Evolutionary conservation across 2,329 filamentous ascomycete genomes (phyloP), one percentile per base, ranked within the genome.

Genomic region (Ceratocystis albifundus): DNA sequence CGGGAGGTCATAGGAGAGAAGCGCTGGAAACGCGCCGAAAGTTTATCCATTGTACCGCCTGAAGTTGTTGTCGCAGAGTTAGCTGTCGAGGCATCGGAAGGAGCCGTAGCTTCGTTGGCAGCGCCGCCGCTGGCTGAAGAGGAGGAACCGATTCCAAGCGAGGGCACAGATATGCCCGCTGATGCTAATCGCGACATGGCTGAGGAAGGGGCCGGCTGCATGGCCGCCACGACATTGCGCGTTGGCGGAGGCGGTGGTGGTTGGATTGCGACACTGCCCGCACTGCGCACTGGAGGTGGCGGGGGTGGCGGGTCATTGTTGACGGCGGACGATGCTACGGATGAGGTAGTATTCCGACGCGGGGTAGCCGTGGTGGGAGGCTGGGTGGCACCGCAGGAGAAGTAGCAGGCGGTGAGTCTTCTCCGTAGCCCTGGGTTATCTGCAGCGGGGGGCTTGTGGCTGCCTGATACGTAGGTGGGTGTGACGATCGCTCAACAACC

Each of bases 111-210:
- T 10, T n/a, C 30, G 32, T 30, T 41, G 4, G 53, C 5, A 25
- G 64, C 36, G 17, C 36, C 36, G 10, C 36, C 36, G 12, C 55
- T 59, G 30, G 69, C 72, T 70, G 71, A 68, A 69, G 53, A 25
- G 20, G 44, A 59, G 70, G 72, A 71, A 66, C 84, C 86, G 68
- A 96, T 95, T 4, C 88, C 88, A 3, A 96, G 78, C 0, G 82
- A 88, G 0, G 90, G 87, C 0, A 96, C 89, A 0, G 86, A 88
- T 4, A 96, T 80, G 0, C 91, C 91, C 0, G 89, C 86, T 46
- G 84, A 82, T 10, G 86, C 84, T 7, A 96, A 79, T 53, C 89
- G 82, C 67, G 77, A 80, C 57, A 65, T 65, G 55, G 66, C 55
- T 6, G 25, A 22, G 4, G 66, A 87, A 74, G 4, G 90, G 86